phyloP scores from a whole-genome alignment of 192 early-diverging fungal genomes.

The Entomortierella chlamydospora region DNA sequence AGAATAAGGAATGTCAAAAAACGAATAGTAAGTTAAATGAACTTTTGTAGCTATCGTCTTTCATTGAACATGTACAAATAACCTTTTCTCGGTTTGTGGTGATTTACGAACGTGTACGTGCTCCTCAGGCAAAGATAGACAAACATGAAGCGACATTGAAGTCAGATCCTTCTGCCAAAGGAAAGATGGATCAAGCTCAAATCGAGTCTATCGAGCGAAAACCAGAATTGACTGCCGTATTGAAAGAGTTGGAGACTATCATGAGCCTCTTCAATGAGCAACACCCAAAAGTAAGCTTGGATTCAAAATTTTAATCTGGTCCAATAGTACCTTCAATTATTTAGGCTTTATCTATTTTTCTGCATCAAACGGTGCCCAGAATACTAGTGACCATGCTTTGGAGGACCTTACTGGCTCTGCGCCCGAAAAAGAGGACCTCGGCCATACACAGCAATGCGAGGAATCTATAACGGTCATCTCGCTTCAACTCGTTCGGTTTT shows the following conservation, averaged over 20 bases:
- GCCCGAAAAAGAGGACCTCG: neutral
- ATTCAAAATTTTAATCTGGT: neutral
- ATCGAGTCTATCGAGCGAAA: conserved; percentile 2
- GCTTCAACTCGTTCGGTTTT: neutral
- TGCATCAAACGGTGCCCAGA: neutral
- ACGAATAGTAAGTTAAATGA: conserved; percentile 3
- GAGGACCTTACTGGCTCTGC: neutral
- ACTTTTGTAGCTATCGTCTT: neutral
- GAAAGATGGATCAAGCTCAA: neutral
- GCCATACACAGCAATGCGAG: neutral
- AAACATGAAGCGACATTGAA: neutral
- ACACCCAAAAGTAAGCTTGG: neutral
- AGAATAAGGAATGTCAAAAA: conserved; percentile 7
- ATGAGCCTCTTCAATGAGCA: conserved; percentile 11
- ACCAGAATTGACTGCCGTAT: neutral
- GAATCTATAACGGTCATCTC: neutral
- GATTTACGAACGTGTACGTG: too few species aligned
- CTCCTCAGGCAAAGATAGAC: conserved; percentile 8
- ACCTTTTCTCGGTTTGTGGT: too few species aligned
- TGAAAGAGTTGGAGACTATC: conserved; percentile 11
- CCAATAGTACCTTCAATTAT: too few species aligned
- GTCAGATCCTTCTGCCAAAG: neutral
- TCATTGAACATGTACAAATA: too few species aligned
- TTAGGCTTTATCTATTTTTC: too few species aligned
- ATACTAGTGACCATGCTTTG: neutral